A percentile compares a stretch with the other conserved stretches of the same genome.
phyloP scores from a whole-genome alignment of 805 yeast species.

The Metschnikowia peoriensis region DNA sequence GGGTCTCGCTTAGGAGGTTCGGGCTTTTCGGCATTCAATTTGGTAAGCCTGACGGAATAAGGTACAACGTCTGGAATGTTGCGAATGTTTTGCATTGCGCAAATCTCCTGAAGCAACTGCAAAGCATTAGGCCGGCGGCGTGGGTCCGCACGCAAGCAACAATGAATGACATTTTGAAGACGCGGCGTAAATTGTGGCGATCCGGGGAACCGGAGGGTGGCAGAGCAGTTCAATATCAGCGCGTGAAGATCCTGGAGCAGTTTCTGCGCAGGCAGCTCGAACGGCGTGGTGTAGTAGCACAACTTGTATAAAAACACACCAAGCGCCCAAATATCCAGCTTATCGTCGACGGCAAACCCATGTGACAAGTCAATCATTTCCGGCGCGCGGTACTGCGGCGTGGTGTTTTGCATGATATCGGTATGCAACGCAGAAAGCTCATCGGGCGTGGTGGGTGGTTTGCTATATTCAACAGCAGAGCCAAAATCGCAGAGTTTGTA shows the following conservation, averaged over 20 bases:
- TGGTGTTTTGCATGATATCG: constrained; percentile 74
- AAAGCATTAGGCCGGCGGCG: constrained; percentile 69
- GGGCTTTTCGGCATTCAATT: background rate
- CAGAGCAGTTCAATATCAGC: constrained; percentile 58
- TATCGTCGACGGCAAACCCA: constrained; percentile 73
- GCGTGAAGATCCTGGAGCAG: constrained; percentile 46
- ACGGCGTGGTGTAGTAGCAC: constrained; percentile 82
- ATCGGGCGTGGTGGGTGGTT: constrained; percentile 60
- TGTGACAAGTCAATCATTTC: constrained; percentile 76
- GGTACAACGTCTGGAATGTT: constrained; percentile 44
- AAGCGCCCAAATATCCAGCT: constrained; percentile 83
- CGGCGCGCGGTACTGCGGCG: constrained; percentile 83
- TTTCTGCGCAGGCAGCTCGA: constrained; percentile 50
- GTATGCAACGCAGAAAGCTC: constrained; percentile 60
- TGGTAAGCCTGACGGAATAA: constrained; percentile 26
- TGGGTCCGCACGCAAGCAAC: constrained; percentile 64
- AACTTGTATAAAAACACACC: constrained; percentile 76
- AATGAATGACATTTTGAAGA: constrained; percentile 61
- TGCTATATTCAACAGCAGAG: constrained; percentile 63
- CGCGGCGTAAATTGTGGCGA: constrained; percentile 54
- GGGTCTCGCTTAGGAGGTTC: constrained; percentile 1
- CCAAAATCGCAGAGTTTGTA: constrained; percentile 84
- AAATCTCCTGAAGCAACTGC: constrained; percentile 67
- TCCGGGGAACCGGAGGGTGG: constrained; percentile 41
- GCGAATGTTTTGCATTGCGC: constrained; percentile 51